phyloP scores from a whole-genome alignment of 2,329 filamentous ascomycete species.

The Calonectria ilicicola region DNA sequence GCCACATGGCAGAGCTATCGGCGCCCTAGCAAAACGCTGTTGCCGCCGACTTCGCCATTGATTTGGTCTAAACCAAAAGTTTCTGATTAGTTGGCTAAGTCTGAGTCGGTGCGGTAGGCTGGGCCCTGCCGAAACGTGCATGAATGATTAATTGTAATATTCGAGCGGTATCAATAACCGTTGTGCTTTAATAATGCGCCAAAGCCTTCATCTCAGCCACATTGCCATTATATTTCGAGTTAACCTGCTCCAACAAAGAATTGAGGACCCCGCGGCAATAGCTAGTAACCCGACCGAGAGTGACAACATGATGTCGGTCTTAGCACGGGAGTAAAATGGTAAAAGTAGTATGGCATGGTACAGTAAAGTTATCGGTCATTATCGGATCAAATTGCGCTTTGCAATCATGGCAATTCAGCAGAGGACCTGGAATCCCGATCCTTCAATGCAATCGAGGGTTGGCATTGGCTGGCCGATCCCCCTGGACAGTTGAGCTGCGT shows the following conservation, averaged over 20 bases:
- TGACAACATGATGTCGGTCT: neutral
- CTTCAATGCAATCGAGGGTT: conserved; percentile 22
- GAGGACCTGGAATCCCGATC: conserved; percentile 39
- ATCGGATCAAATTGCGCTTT: conserved; percentile 30
- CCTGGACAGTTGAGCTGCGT: conserved; percentile 24
- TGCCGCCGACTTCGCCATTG: conserved; percentile 25
- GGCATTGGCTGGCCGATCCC: conserved; percentile 24
- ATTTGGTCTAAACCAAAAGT: conserved; percentile 26
- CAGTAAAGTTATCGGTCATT: conserved; percentile 8
- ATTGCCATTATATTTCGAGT: neutral
- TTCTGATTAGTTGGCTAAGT: neutral
- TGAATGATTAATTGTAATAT: neutral
- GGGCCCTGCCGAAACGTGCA: neutral
- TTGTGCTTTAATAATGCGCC: neutral
- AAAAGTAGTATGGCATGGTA: conserved; percentile 4
- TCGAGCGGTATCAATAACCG: neutral
- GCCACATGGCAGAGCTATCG: conserved; percentile 35
- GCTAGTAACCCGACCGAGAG: neutral
- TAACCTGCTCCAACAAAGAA: neutral
- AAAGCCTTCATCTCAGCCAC: neutral
- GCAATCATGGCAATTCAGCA: conserved; percentile 38
- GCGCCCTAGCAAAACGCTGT: conserved; percentile 26
- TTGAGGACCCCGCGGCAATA: neutral
- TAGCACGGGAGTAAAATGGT: neutral
- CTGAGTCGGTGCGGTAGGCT: neutral